Conservation (phyloP, 2,329 filamentous ascomycete genomes). For the Cladosporium cucumerinum region DNA sequence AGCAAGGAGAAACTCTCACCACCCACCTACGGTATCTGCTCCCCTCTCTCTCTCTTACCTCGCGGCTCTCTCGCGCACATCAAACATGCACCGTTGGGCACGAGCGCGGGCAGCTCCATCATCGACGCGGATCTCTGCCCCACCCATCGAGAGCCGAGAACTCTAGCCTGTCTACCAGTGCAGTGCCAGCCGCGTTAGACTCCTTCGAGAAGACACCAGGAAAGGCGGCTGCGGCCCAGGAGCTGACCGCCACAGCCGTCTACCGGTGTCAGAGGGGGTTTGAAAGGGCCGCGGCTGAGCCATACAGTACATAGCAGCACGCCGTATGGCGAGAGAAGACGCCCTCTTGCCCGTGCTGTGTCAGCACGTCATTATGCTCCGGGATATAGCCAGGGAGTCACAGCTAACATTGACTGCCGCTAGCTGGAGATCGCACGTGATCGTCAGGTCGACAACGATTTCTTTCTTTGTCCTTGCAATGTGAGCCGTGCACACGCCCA, state of each 20-base stretch:
- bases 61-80: neutral
- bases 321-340: neutral
- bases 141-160: neutral
- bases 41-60: neutral
- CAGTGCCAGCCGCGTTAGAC: neutral
- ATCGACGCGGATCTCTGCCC: slow-evolving; percentile 14
- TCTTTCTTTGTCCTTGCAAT: neutral
- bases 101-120: slow-evolving; percentile 15
- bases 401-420: neutral
- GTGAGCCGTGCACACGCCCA: neutral
- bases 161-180: neutral
- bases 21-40: neutral
- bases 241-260: slow-evolving; percentile 3
- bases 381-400: neutral
- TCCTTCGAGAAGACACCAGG: slow-evolving; percentile 16
- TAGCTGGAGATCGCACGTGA: neutral
- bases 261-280: slow-evolving; percentile 5
- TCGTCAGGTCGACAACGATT: slow-evolving; percentile 2
- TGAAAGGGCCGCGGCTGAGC: neutral
- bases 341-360: neutral
- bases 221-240: neutral
- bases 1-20: slow-evolving; percentile 16
- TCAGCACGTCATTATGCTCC: neutral
- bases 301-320: neutral
- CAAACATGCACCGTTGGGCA: slow-evolving; percentile 12